phyloP scores from a whole-genome alignment of 2,329 filamentous ascomycete genomes.

The Penicillium sp. region DNA sequence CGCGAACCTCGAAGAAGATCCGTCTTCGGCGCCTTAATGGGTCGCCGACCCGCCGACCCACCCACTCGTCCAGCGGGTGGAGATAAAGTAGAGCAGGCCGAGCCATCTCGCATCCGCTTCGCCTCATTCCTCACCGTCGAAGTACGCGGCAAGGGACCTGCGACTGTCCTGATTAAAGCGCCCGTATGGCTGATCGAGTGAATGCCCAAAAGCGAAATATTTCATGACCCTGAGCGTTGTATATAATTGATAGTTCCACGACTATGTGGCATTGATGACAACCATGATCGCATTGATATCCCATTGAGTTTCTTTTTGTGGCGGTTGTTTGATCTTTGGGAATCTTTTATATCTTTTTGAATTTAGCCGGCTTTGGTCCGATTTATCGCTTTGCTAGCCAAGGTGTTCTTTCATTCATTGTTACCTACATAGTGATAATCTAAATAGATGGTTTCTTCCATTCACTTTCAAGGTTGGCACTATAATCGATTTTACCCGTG shows the following conservation, averaged over 20 bases:
- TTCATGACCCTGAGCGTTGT: background rate
- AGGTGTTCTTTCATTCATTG: background rate
- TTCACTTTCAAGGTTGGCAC: no score
- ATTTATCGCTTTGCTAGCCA: background rate
- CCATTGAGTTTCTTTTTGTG: slow-evolving; percentile 12
- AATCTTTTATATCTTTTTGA: background rate
- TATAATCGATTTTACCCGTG: no score
- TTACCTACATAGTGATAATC: background rate
- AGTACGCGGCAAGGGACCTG: slow-evolving; percentile 62
- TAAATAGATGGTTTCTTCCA: background rate
- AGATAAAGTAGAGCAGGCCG: slow-evolving; percentile 24
- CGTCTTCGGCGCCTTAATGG: slow-evolving; percentile 44
- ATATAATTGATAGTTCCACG: background rate
- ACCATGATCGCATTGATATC: slow-evolving; percentile 17
- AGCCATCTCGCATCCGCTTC: slow-evolving; percentile 63
- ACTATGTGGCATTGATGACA: background rate
- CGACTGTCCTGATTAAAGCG: slow-evolving; percentile 71
- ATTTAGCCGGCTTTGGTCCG: background rate
- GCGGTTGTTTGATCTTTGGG: background rate
- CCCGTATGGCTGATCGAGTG: slow-evolving; percentile 60
- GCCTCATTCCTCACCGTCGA: slow-evolving; percentile 74
- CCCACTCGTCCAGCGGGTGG: slow-evolving; percentile 10
- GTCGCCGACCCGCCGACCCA: slow-evolving; percentile 10
- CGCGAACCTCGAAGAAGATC: slow-evolving; percentile 41
- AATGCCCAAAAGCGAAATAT: background rate